Conservation (phyloP, 73 alveolate genomes). For the Uronychia binucleata region DNA sequence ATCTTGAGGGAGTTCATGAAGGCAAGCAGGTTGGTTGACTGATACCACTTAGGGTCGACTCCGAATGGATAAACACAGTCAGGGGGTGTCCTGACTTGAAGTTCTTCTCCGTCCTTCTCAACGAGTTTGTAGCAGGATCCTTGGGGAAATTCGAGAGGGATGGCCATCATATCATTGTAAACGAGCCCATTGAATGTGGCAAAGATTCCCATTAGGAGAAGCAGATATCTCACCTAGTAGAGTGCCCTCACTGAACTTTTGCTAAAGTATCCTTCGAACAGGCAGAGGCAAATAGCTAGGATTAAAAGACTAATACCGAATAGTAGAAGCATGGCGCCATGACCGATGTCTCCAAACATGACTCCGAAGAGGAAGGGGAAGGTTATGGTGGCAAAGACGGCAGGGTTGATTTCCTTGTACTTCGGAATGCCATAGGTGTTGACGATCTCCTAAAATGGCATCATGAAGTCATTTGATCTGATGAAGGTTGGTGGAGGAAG, state of each 20-base stretch:
- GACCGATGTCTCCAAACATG: slow-evolving; percentile 96
- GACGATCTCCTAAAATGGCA: slow-evolving; percentile 84
- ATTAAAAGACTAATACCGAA: slow-evolving; percentile 37
- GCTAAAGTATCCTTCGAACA: slow-evolving; percentile 14
- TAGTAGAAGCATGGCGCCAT: slow-evolving; percentile 78
- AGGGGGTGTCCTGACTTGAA: slow-evolving; percentile 3
- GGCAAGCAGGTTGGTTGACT: slow-evolving; percentile 87
- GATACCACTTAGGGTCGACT: slow-evolving; percentile 97
- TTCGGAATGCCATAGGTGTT: slow-evolving; percentile 93
- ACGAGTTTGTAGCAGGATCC: slow-evolving; percentile 61
- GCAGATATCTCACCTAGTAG: slow-evolving; percentile 68
- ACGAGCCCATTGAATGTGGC: slow-evolving; percentile 87
- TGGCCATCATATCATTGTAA: slow-evolving; percentile 88
- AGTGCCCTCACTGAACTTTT: slow-evolving; percentile 8
- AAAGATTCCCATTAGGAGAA: slow-evolving; percentile 87
- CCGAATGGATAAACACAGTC: slow-evolving; percentile 95
- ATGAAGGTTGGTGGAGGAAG: slow-evolving; percentile 81
- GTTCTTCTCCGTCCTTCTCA: slow-evolving; percentile 17
- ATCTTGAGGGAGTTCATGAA: slow-evolving; percentile 95
- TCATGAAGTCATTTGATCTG: slow-evolving; percentile 79
- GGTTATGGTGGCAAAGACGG: slow-evolving; percentile 79
- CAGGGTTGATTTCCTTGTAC: slow-evolving; percentile 94
- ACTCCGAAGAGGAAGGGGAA: slow-evolving; percentile 96
- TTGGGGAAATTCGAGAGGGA: slow-evolving; percentile 75
- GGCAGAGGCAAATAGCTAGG: slow-evolving; percentile 31